Evolutionary conservation across 331 rosid genomes (phyloP), one percentile per base, ranked within the genome.

Genomic region (Rosa hybrid): DNA sequence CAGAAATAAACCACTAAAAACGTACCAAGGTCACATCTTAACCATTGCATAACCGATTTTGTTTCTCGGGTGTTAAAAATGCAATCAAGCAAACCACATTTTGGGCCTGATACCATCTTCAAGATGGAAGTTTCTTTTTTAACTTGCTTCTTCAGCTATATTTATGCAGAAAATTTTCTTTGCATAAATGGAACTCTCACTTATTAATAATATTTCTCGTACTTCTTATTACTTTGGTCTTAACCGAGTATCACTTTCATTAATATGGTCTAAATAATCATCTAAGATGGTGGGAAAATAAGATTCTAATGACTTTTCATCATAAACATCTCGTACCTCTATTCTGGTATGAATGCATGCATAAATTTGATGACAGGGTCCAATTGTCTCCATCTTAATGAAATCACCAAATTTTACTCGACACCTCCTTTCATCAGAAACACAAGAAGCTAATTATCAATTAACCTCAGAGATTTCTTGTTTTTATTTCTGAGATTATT

Each of bases 401-500:
- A 64, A 70, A 71, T 46, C 76, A 71, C 14, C 59, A 71, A 48
- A 71, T 41, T 57, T 45, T 14, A 76, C 53, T 16, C 0, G 41
- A 76, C 62, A 46, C 68, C 71, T 8, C 13, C 23, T 63, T 27
- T 17, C 64, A 38, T 53, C 38, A 42, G 67, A 75, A 41, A 4
- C 23, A 75, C 53, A 73, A 73, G 10, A 23, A 45, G 46, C 20
- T 27, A 16, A 17, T 76, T 60, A 45, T 62, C 44, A 62, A 27
- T 18, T 30, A 77, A 27, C 62, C 34, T 63, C 62, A 46, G 49
- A 63, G 63, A 77, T 77, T 27, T 63, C 65, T 72, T 72, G 72
- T 48, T 63, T 76, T 10, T 45, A 21, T 59, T 62, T 48, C 34
- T 4, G 38, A 45, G 13, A 77, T 46, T 23, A 16, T 44, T 75